Conservation (phyloP, 441 rosid species). For the Biscutella laevigata region DNA sequence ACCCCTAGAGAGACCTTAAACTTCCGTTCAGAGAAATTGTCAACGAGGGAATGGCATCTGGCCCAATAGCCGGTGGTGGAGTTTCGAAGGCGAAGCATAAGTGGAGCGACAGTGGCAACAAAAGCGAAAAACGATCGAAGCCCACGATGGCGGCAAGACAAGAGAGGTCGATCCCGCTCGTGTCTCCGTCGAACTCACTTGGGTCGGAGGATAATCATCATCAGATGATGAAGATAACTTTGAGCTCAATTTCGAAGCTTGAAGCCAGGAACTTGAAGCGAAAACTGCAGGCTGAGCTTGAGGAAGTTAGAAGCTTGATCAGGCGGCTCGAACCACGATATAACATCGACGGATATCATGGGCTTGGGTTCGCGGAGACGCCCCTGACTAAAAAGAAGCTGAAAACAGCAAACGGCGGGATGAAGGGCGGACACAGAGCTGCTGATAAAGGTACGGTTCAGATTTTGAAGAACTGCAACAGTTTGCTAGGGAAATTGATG, state of each 20-base stretch:
- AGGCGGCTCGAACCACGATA: constrained; percentile 44
- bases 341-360: neutral
- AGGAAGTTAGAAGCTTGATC: constrained; percentile 49
- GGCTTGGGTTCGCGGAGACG: neutral
- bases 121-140: constrained; percentile 16
- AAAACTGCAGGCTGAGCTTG: constrained; percentile 62
- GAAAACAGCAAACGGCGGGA: constrained; percentile 36
- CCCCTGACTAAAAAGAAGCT: constrained; percentile 26
- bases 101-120: constrained; percentile 20
- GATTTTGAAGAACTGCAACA: constrained; percentile 45
- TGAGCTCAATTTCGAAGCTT: constrained; percentile 42
- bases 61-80: constrained; percentile 32
- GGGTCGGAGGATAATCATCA: constrained; percentile 26
- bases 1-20: constrained; percentile 1
- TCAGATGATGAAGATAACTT: constrained; percentile 49
- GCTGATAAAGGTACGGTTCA: constrained; percentile 31
- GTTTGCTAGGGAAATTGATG: constrained; percentile 62
- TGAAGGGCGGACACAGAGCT: constrained; percentile 30
- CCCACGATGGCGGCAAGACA: constrained; percentile 38
- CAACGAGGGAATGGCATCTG: constrained; percentile 52
- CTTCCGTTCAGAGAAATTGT: neutral
- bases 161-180: constrained; percentile 20
- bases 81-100: constrained; percentile 40
- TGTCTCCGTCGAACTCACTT: constrained; percentile 22
- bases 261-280: constrained; percentile 48